Percentiles rank a stretch among this genome's conserved stretches.
Evolutionary conservation across 1,284 basidiomycete genomes (phyloP).

Genomic region (Ganoderma sp.): DNA sequence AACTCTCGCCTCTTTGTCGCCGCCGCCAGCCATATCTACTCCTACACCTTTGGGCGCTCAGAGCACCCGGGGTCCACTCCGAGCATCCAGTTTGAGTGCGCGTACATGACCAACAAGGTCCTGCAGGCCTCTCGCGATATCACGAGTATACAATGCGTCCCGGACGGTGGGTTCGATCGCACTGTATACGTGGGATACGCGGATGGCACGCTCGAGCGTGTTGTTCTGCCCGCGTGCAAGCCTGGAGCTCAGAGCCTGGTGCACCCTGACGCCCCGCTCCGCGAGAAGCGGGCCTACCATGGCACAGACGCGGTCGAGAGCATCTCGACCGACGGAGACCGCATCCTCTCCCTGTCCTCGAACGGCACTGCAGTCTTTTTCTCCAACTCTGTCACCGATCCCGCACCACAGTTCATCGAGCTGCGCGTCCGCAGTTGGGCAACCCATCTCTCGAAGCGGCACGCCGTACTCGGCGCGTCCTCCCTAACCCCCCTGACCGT

Average conservation of each 20-base stretch:
- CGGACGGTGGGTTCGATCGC: conserved; percentile 54
- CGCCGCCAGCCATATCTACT: conserved; percentile 63
- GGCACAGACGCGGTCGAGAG: conserved; percentile 58
- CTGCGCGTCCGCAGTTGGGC: conserved; percentile 64
- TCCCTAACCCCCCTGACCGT: conserved; percentile 62
- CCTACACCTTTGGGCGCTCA: conserved; percentile 57
- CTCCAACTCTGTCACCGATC: conserved; percentile 34
- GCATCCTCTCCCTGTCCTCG: conserved; percentile 62
- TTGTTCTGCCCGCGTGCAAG: conserved; percentile 45
- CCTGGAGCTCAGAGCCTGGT: conserved; percentile 29
- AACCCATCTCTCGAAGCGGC: conserved; percentile 55
- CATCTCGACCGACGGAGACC: conserved; percentile 51
- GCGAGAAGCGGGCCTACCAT: conserved; percentile 42
- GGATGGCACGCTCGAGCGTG: conserved; percentile 60
- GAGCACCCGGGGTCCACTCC: conserved; percentile 44
- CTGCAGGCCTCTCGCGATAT: conserved; percentile 55
- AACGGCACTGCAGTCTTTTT: conserved; percentile 55
- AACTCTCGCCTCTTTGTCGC: conserved; percentile 64
- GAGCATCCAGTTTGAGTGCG: conserved; percentile 55
- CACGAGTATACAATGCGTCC: conserved; percentile 54
- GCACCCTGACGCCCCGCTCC: conserved; percentile 28
- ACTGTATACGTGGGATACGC: conserved; percentile 66
- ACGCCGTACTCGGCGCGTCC: conserved; percentile 69
- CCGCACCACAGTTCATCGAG: conserved; percentile 45
- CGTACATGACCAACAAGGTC: conserved; percentile 47